These are phyloP conservation scores for Candida chilensis DNA, from an alignment of 805 yeast species.

Conservation along the genomic window DNA sequence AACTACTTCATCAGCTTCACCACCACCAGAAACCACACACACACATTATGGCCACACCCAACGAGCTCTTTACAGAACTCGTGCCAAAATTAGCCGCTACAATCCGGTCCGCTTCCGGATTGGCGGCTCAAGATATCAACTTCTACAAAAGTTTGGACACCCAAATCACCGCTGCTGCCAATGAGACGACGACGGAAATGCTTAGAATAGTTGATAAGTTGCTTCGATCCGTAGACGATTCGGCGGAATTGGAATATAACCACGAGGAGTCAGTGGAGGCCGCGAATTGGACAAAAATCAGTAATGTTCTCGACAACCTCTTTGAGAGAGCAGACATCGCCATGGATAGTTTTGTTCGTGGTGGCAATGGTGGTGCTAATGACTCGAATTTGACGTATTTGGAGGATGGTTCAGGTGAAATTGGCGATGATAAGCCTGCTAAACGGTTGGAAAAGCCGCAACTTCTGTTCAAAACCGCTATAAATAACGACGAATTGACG, in stretches of 20 bases:
- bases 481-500: constrained; percentile 58
- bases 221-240: constrained; percentile 23
- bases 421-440: constrained; percentile 6
- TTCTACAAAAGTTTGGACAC: constrained; percentile 61
- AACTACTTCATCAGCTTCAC: too few species aligned
- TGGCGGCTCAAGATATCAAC: constrained; percentile 74
- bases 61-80: constrained; percentile 8
- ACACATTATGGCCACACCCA: too few species aligned
- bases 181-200: constrained; percentile 28
- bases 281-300: constrained; percentile 61
- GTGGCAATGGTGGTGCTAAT: too few species aligned
- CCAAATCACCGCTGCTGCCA: constrained; percentile 26
- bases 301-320: constrained; percentile 55
- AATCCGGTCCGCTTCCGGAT: constrained; percentile 57
- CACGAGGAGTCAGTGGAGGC: constrained; percentile 33
- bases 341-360: constrained; percentile 43
- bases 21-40: too few species aligned
- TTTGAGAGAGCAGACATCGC: constrained; percentile 73
- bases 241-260: constrained; percentile 22
- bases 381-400: constrained; percentile 31
- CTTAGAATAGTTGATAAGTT: constrained; percentile 37
- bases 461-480: constrained; percentile 37
- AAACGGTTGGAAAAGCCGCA: constrained; percentile 60
- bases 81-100: constrained; percentile 44
- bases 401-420: constrained; percentile 28